phyloP scores from a whole-genome alignment of 1,284 basidiomycete species.

The Trichosporon coremiiforme region DNA sequence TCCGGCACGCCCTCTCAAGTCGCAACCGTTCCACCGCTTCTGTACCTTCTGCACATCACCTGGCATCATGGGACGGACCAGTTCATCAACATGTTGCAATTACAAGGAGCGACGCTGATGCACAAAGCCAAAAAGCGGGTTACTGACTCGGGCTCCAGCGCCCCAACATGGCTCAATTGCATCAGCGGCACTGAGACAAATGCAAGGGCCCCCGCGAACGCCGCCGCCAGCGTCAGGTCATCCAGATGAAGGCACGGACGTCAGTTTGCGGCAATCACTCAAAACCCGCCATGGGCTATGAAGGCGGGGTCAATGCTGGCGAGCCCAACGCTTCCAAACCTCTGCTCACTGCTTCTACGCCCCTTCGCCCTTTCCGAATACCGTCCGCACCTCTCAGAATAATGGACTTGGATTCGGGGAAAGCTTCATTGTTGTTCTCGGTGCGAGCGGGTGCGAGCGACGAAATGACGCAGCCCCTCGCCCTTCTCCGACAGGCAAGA shows the following conservation, averaged over 20 bases:
- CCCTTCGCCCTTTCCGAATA: neutral
- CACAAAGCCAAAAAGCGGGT: too few relatives aligned
- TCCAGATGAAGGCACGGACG: neutral
- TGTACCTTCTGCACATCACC: neutral
- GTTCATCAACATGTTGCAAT: too few relatives aligned
- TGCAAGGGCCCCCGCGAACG: neutral
- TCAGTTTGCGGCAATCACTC: neutral
- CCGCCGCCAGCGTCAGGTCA: neutral
- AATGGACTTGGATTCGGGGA: neutral
- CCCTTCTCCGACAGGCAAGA: neutral
- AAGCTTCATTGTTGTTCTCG: too few relatives aligned
- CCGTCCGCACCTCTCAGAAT: neutral
- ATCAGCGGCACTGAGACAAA: constrained; percentile 8
- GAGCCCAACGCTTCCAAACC: neutral
- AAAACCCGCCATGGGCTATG: neutral
- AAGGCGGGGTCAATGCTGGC: too few relatives aligned
- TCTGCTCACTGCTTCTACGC: neutral
- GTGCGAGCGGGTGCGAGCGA: too few relatives aligned
- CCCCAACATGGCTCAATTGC: neutral
- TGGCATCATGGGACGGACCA: neutral
- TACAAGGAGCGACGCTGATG: too few relatives aligned
- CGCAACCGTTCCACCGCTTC: neutral
- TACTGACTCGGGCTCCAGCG: too few relatives aligned
- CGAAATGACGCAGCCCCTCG: neutral
- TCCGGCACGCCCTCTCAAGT: neutral